Evolutionary conservation across 2,329 filamentous ascomycete species (phyloP).

Genomic region (Nemania sp.): DNA sequence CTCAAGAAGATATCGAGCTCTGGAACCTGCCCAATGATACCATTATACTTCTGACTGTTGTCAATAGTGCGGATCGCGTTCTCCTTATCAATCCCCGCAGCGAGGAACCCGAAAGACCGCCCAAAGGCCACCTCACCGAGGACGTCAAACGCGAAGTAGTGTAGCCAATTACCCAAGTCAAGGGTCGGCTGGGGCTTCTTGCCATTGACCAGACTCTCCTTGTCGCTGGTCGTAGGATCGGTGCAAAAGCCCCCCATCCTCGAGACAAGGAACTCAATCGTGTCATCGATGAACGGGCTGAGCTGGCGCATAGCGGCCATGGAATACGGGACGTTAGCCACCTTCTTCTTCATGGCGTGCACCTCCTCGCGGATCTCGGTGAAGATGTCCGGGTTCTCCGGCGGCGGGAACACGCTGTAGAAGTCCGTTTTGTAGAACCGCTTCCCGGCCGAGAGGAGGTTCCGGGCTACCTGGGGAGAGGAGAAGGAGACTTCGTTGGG

Average conservation of each 20-base stretch:
- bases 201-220: background rate
- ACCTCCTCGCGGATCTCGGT: conserved; percentile 66
- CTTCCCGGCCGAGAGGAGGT: conserved; percentile 62
- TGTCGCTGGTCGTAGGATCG: conserved; percentile 20
- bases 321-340: conserved; percentile 64
- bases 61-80: conserved; percentile 65
- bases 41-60: conserved; percentile 64
- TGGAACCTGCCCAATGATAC: conserved; percentile 64
- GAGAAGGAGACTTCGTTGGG: conserved; percentile 62
- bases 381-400: conserved; percentile 69
- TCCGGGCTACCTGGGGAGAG: conserved; percentile 59
- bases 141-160: conserved; percentile 61
- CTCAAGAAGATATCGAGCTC: conserved; percentile 61
- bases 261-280: conserved; percentile 58
- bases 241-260: conserved; percentile 58
- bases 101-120: conserved; percentile 65
- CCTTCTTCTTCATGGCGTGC: conserved; percentile 67
- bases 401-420: conserved; percentile 66
- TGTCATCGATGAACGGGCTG: conserved; percentile 64
- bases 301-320: conserved; percentile 67
- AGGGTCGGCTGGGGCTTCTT: conserved; percentile 46
- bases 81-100: conserved; percentile 63
- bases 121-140: conserved; percentile 65
- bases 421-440: conserved; percentile 66
- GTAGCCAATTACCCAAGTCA: conserved; percentile 62